A percentile compares a stretch with the other conserved stretches of the same genome.
These are phyloP conservation scores for Sanghuangporus baumii DNA, from an alignment of 1,284 basidiomycete species.

Conservation along the genomic window DNA sequence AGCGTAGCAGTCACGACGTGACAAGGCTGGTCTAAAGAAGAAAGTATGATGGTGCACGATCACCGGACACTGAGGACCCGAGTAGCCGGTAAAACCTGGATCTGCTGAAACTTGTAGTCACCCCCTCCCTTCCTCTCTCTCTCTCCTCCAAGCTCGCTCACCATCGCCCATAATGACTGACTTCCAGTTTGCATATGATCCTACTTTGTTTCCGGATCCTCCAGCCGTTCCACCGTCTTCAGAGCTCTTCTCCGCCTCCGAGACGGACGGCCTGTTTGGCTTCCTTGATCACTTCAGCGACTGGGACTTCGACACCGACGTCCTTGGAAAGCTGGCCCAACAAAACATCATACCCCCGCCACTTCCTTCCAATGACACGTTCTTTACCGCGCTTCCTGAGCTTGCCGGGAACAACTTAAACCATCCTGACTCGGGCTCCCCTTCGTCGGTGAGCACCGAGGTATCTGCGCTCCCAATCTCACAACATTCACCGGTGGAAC, in stretches of 20 bases:
- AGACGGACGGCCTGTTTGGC: conserved; percentile 65
- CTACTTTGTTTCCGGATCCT: conserved; percentile 51
- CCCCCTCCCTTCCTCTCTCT: neutral
- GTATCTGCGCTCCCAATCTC: conserved; percentile 1
- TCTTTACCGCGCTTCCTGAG: neutral
- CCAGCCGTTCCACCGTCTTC: conserved; percentile 60
- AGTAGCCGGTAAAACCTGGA: neutral
- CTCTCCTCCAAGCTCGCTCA: neutral
- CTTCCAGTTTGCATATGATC: conserved; percentile 41
- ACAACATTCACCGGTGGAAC: neutral
- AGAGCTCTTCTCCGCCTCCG: conserved; percentile 67
- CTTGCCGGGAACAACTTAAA: neutral
- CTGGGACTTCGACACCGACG: conserved; percentile 46
- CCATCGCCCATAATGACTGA: neutral
- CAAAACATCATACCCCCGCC: conserved; percentile 4
- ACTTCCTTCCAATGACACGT: neutral
- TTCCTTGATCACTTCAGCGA: conserved; percentile 68
- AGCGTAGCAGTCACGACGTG: neutral
- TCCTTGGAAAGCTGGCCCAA: conserved; percentile 9
- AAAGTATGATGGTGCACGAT: neutral
- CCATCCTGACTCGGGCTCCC: conserved; percentile 16
- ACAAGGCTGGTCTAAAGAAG: neutral
- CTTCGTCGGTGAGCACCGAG: conserved; percentile 17
- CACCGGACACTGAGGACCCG: neutral
- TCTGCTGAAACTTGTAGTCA: neutral